Evolutionary conservation across 2,329 filamentous ascomycete genomes (phyloP).

Genomic region (Metarhizium album): DNA sequence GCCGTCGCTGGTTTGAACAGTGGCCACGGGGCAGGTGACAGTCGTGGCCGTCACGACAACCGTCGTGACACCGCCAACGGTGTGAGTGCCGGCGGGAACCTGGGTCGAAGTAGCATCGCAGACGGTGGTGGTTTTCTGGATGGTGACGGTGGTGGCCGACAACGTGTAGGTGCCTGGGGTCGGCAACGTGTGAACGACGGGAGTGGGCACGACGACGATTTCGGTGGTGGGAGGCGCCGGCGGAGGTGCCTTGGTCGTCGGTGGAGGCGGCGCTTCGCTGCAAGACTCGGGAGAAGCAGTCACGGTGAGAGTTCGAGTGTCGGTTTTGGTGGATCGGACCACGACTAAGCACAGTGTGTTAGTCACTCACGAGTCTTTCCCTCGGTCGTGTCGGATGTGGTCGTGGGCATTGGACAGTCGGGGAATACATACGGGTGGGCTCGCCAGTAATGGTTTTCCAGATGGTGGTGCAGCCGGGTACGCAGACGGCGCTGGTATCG

Average conservation of each 20-base stretch:
- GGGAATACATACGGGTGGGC: conserved; percentile 54
- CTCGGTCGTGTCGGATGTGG: no score
- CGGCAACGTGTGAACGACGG: conserved; percentile 42
- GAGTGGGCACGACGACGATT: conserved; percentile 36
- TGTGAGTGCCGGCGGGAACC: conserved; percentile 54
- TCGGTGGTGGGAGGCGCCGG: conserved; percentile 25
- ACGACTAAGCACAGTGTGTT: conserved; percentile 23
- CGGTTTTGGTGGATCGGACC: conserved; percentile 18
- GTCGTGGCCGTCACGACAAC: conserved; percentile 56
- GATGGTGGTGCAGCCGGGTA: conserved; percentile 59
- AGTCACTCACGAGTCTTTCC: no score
- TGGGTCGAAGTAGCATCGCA: conserved; percentile 51
- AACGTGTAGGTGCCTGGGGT: conserved; percentile 66
- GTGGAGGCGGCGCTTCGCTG: conserved; percentile 2
- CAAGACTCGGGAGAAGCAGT: conserved; percentile 9
- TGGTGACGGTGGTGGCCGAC: conserved; percentile 58
- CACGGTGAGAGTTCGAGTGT: conserved; percentile 13
- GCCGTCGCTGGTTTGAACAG: conserved; percentile 44
- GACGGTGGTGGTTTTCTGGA: conserved; percentile 57
- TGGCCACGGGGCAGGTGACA: conserved; percentile 59
- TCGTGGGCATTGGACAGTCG: no score
- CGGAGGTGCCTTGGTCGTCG: conserved; percentile 9
- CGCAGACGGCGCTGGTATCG: conserved; percentile 37
- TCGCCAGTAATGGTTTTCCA: conserved; percentile 60
- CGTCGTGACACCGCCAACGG: conserved; percentile 62